Conservation (phyloP, 495 filamentous ascomycete genomes). For the Xylaria acuta region DNA sequence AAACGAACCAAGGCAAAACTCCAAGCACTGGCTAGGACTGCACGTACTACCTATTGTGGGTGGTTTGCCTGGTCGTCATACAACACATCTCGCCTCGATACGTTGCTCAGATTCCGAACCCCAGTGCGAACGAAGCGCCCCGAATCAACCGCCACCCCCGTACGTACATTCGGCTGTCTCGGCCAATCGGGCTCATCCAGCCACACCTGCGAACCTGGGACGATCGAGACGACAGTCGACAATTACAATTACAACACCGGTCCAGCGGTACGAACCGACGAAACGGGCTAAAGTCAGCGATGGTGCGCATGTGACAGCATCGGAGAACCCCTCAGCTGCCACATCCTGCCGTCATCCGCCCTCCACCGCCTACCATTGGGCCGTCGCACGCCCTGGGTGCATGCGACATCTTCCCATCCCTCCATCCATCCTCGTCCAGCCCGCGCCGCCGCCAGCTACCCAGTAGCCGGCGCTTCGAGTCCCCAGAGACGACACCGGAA, state of each 20-base stretch:
- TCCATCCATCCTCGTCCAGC: conserved; percentile 20
- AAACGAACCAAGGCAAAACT: neutral
- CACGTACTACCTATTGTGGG: neutral
- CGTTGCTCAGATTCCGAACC: neutral
- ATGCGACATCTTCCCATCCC: conserved; percentile 27
- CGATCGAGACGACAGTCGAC: conserved; percentile 21
- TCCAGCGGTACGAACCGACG: conserved; percentile 12
- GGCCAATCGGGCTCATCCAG: conserved; percentile 4
- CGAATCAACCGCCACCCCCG: neutral
- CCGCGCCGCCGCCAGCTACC: conserved; percentile 1
- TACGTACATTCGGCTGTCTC: neutral
- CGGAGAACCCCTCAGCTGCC: conserved; percentile 33
- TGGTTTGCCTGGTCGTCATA: neutral
- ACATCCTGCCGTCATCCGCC: conserved; percentile 33
- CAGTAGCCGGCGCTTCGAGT: conserved; percentile 24
- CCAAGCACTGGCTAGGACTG: too few relatives aligned
- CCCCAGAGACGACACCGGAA: conserved; percentile 48
- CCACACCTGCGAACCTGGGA: conserved; percentile 2
- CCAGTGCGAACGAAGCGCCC: neutral
- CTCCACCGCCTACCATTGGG: conserved; percentile 36
- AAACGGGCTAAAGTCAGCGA: conserved; percentile 31
- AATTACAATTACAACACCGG: conserved; percentile 8
- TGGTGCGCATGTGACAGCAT: conserved; percentile 40
- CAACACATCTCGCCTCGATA: neutral
- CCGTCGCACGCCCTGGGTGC: conserved; percentile 13